These are phyloP conservation scores for Entamoeba moshkovskii DNA, from an alignment of 208 protist genomes.

Conservation along the genomic window DNA sequence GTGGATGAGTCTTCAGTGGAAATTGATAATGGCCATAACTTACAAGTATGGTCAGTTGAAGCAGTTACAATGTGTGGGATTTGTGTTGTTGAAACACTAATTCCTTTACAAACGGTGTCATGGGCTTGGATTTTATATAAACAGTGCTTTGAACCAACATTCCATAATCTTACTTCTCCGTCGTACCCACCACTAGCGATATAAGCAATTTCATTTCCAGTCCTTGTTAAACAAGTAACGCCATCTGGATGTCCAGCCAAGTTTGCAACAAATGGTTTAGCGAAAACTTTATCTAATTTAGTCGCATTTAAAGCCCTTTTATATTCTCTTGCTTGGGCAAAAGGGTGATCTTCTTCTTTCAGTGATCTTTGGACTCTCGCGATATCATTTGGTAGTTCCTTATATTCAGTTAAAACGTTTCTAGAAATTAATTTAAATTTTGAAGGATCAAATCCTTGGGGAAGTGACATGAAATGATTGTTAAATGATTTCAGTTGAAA, in stretches of 20 bases:
- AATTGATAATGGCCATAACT: neutral
- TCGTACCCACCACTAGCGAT: neutral
- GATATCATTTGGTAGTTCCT: neutral
- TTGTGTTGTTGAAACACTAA: neutral
- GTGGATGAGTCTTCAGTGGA: neutral
- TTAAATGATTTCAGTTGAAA: too few species aligned
- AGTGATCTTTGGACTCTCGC: too few species aligned
- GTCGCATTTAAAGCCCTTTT: constrained; percentile 19
- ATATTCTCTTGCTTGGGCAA: constrained; percentile 22
- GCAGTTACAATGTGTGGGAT: neutral
- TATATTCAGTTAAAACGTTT: neutral
- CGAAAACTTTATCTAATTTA: constrained; percentile 27
- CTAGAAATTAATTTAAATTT: neutral
- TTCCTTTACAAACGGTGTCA: too few species aligned
- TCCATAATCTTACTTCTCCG: constrained; percentile 12
- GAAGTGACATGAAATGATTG: too few species aligned
- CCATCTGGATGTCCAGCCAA: constrained; percentile 16
- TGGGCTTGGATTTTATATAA: neutral
- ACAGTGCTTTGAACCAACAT: neutral
- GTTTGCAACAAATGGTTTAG: constrained; percentile 19
- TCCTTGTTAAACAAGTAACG: neutral
- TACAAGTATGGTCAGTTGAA: neutral
- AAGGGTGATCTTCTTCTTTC: constrained; percentile 17
- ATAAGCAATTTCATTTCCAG: neutral
- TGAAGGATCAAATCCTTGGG: neutral